Percentiles rank a stretch among this genome's conserved stretches.
phyloP scores from a whole-genome alignment of 1,139 yeast species.

The Ashbya aceris region DNA sequence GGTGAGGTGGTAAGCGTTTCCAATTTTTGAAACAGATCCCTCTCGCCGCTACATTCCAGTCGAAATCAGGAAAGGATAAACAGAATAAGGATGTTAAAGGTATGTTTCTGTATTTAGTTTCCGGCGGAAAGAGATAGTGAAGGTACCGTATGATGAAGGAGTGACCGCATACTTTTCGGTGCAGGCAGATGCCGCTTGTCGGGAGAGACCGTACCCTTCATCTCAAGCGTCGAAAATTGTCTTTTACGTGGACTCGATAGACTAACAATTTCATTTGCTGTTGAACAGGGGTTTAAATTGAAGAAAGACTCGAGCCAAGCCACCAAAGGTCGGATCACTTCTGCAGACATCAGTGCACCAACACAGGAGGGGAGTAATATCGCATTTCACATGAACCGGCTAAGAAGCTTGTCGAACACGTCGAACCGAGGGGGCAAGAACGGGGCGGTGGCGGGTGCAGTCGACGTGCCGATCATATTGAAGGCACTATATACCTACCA shows the following conservation, averaged over 20 bases:
- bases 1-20: not conserved
- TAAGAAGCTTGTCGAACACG: conserved; percentile 1
- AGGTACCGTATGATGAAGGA: too few species aligned
- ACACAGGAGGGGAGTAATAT: conserved; percentile 16
- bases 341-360: conserved; percentile 28
- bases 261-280: not conserved
- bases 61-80: not conserved
- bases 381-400: conserved; percentile 14
- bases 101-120: conserved; percentile 6
- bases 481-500: conserved; percentile 71
- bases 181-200: too few species aligned
- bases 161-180: too few species aligned
- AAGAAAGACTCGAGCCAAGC: conserved; percentile 5
- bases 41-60: not conserved
- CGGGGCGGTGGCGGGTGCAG: not conserved
- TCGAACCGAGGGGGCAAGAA: conserved; percentile 1
- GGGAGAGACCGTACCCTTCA: too few species aligned
- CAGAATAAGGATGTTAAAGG: conserved; percentile 8
- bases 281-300: conserved; percentile 20
- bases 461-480: conserved; percentile 24
- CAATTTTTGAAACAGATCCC: not conserved
- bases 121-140: too few species aligned
- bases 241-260: not conserved
- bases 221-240: too few species aligned
- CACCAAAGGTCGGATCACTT: conserved; percentile 24